Evolutionary conservation across 1,284 basidiomycete species (phyloP), one percentile per base, ranked within the genome.

Genomic region (Fomitopsis palustris): DNA sequence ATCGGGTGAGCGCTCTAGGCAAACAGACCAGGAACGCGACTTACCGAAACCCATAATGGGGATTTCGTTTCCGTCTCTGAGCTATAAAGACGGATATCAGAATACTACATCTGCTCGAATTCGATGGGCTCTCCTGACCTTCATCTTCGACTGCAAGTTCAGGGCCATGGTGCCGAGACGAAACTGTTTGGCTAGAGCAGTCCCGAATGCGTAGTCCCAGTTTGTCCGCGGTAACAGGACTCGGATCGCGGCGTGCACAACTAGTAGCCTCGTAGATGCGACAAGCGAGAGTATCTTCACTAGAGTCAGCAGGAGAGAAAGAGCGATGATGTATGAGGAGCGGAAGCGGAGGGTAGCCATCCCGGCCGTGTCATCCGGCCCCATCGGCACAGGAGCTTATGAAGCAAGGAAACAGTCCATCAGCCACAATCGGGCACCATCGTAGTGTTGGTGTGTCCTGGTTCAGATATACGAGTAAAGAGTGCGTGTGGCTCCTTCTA

Each of bases 41-140:
- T 70, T 75, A 79, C 87, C 87, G 61, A 88, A 83, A 4, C 88
- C 87, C 56, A 89, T 73, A 56, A 84, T 70, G 31, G 87, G 87
- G 54, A 90, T 86, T 64, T 78, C 71, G 64, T 82, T 77, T 12
- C 86, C 86, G 72, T 90, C 87, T 49, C 76, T 74, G 62, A 88
- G 75, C 85, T 87, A 52, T 21, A 41, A n/a, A n/a, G n/a, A n/a
- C n/a, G n/a, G n/a, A n/a, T n/a, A n/a, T n/a, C n/a, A n/a, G n/a
- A n/a, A n/a, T n/a, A n/a, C n/a, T n/a, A n/a, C n/a, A n/a, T n/a
- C n/a, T n/a, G n/a, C n/a, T n/a, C n/a, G n/a, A n/a, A n/a, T n/a
- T n/a, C n/a, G n/a, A n/a, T n/a, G n/a, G n/a, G n/a, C 14, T 6
- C n/a, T 14, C 27, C 57, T 17, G 51, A 60, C 64, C 56, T 65